Conservation (phyloP, 2,329 filamentous ascomycete species). For the Epichloe aotearoae region DNA sequence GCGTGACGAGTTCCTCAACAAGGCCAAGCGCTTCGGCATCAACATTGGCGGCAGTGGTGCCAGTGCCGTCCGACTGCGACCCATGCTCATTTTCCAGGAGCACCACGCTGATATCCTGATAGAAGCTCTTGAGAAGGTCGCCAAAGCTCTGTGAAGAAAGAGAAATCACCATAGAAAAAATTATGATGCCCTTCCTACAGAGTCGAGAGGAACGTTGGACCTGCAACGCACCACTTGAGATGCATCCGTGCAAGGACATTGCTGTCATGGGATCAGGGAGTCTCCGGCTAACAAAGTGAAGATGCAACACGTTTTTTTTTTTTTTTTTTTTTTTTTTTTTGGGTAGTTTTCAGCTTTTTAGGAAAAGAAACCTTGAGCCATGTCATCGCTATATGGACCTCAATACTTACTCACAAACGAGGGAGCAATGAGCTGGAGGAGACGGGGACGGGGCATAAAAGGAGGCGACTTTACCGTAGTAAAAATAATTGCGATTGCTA, state of each 20-base stretch:
- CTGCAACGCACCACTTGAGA: neutral
- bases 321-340: too few relatives aligned
- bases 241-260: neutral
- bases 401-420: neutral
- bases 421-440: neutral
- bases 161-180: too few relatives aligned
- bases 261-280: neutral
- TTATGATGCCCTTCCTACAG: too few relatives aligned
- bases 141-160: constrained; percentile 26
- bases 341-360: neutral
- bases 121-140: constrained; percentile 64
- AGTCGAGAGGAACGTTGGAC: neutral
- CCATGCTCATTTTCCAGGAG: constrained; percentile 89
- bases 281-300: neutral
- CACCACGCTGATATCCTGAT: constrained; percentile 79
- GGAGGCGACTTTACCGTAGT: too few relatives aligned
- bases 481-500: too few relatives aligned
- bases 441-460: too few relatives aligned
- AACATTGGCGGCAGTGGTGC: constrained; percentile 79
- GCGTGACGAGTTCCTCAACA: constrained; percentile 65
- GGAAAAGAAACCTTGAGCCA: neutral
- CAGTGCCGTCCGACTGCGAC: constrained; percentile 63
- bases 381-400: neutral
- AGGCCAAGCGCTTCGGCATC: constrained; percentile 67
- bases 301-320: neutral